A percentile compares a stretch with the other conserved stretches of the same genome.
Conservation (phyloP, 2,329 filamentous ascomycete species). For the Cladosporium oxysporum region DNA sequence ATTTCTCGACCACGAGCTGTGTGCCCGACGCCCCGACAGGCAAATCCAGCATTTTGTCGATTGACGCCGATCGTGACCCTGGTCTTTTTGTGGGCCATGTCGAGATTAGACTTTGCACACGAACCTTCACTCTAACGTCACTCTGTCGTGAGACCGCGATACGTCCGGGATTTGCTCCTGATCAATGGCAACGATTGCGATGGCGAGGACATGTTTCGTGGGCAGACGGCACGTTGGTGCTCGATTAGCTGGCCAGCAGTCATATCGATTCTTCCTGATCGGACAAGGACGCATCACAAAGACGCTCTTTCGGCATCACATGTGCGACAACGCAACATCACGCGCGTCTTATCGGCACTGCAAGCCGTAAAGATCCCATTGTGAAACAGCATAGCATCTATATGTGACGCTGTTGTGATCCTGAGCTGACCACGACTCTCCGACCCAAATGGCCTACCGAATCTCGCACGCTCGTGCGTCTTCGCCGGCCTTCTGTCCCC, state of each 20-base stretch:
- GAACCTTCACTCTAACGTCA: slow-evolving; percentile 15
- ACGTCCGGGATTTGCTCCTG: not conserved
- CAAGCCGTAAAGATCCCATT: not conserved
- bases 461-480: slow-evolving; percentile 13
- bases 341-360: not conserved
- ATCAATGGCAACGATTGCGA: not conserved
- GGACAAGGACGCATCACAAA: not conserved
- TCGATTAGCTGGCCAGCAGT: not conserved
- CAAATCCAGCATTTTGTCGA: not conserved
- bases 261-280: not conserved
- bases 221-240: not conserved
- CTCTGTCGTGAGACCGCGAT: slow-evolving; percentile 11
- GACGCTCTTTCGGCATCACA: not conserved
- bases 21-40: slow-evolving; percentile 12
- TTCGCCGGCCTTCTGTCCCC: slow-evolving; percentile 4
- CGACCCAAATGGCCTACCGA: not conserved
- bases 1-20: not conserved
- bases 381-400: not conserved
- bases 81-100: not conserved
- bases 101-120: slow-evolving; percentile 15
- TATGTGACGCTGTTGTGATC: slow-evolving; percentile 9
- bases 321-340: not conserved
- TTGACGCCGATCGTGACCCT: not conserved
- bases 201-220: not conserved
- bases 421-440: not conserved